phyloP scores from a whole-genome alignment of 2,329 filamentous ascomycete species.

The Colletotrichum melonis region DNA sequence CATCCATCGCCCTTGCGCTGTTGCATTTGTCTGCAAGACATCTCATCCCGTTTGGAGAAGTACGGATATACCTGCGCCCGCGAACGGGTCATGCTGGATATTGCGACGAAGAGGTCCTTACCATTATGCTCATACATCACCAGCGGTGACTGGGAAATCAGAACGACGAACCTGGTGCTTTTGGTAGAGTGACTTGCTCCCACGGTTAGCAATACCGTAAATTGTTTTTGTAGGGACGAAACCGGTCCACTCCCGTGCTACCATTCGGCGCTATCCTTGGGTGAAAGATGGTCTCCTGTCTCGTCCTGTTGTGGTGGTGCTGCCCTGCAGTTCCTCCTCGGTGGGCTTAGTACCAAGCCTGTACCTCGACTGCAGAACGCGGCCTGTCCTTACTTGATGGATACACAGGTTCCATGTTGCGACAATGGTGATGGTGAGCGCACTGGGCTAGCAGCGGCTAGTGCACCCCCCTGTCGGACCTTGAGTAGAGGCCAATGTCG shows the following conservation, averaged over 20 bases:
- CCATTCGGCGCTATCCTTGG: slow-evolving; percentile 15
- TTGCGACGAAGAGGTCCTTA: neutral
- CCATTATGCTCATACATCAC: neutral
- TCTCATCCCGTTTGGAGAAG: neutral
- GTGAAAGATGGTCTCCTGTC: slow-evolving; percentile 22
- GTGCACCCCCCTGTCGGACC: slow-evolving; percentile 25
- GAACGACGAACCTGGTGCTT: neutral
- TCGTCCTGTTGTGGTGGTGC: slow-evolving; percentile 11
- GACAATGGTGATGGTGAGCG: slow-evolving; percentile 4
- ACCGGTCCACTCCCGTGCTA: slow-evolving; percentile 28
- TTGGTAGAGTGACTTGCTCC: slow-evolving; percentile 6
- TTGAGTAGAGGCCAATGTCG: slow-evolving; percentile 28
- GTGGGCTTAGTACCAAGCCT: slow-evolving; percentile 8
- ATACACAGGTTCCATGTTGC: slow-evolving; percentile 15
- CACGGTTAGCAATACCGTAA: neutral
- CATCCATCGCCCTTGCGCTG: slow-evolving; percentile 12
- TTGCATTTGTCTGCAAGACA: slow-evolving; percentile 12
- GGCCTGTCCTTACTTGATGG: slow-evolving; percentile 11
- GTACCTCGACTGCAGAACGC: slow-evolving; percentile 12
- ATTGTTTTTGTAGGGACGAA: slow-evolving; percentile 24
- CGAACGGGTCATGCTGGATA: neutral
- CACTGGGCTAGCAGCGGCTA: slow-evolving; percentile 27
- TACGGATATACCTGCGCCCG: slow-evolving; percentile 14
- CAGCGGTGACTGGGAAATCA: neutral
- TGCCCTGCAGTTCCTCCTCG: neutral